These are phyloP conservation scores for Haplosporangium sp. DNA, from an alignment of 371 early-diverging fungal species.

Conservation along the genomic window DNA sequence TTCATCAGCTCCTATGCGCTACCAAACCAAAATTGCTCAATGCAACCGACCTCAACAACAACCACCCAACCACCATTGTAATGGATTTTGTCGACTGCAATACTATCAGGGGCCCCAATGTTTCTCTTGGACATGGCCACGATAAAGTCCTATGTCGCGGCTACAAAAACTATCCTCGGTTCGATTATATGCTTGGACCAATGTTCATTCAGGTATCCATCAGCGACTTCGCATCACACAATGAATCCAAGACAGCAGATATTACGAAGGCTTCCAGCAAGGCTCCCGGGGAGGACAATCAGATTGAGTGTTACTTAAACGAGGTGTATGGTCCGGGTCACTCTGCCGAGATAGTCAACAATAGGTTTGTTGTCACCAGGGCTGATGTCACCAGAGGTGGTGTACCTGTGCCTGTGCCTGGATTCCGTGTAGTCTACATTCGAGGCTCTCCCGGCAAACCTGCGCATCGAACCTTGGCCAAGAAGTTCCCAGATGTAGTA, in stretches of 20 bases:
- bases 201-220: slow-evolving; percentile 44
- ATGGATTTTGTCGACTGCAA: slow-evolving; percentile 20
- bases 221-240: slow-evolving; percentile 35
- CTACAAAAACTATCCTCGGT: slow-evolving; percentile 39
- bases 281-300: slow-evolving; percentile 24
- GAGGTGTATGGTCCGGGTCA: slow-evolving; percentile 39
- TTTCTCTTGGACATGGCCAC: slow-evolving; percentile 28
- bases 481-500: slow-evolving; percentile 13
- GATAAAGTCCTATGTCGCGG: slow-evolving; percentile 19
- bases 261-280: slow-evolving; percentile 12
- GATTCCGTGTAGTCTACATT: slow-evolving; percentile 49
- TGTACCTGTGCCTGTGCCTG: slow-evolving; percentile 17
- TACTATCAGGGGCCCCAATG: not conserved
- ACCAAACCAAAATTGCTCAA: slow-evolving; percentile 25
- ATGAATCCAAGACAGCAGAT: slow-evolving; percentile 7
- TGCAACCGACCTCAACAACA: slow-evolving; percentile 28
- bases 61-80: slow-evolving; percentile 4
- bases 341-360: slow-evolving; percentile 15
- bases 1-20: slow-evolving; percentile 18
- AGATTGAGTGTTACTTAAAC: slow-evolving; percentile 41
- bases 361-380: slow-evolving; percentile 31
- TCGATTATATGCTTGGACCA: slow-evolving; percentile 44
- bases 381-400: not conserved
- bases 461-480: slow-evolving; percentile 9
- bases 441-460: slow-evolving; percentile 25